Evolutionary conservation across 2,329 filamentous ascomycete species (phyloP).

Genomic region (Xylaria sp.): DNA sequence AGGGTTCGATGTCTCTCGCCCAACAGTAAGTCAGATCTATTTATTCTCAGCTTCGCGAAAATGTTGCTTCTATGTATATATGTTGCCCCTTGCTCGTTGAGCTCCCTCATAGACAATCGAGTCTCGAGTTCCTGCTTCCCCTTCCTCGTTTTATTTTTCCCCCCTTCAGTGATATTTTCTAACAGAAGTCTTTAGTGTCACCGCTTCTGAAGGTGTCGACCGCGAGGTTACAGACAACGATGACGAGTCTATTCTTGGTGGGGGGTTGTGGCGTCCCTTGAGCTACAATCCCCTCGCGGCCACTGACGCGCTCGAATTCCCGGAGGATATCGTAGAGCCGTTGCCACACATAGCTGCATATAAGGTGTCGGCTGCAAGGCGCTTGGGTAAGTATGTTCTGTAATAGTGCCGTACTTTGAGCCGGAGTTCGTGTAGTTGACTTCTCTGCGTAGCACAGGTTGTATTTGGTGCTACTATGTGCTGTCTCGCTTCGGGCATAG

Average conservation of each 20-base stretch:
- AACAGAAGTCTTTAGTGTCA: slow-evolving; percentile 47
- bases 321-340: slow-evolving; percentile 40
- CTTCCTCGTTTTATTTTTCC: background rate
- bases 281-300: slow-evolving; percentile 46
- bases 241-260: slow-evolving; percentile 35
- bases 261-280: slow-evolving; percentile 44
- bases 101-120: background rate
- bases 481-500: slow-evolving; percentile 70
- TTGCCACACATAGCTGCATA: slow-evolving; percentile 48
- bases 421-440: background rate
- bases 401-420: background rate
- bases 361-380: slow-evolving; percentile 45
- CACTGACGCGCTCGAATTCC: slow-evolving; percentile 45
- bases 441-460: slow-evolving; percentile 64
- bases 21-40: slow-evolving; percentile 48
- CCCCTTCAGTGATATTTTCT: background rate
- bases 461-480: slow-evolving; percentile 71
- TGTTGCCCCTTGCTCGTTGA: background rate
- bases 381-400: slow-evolving; percentile 44
- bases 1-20: slow-evolving; percentile 54
- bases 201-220: slow-evolving; percentile 55
- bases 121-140: background rate
- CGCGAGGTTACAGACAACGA: slow-evolving; percentile 44
- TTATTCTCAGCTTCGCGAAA: background rate
- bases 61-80: background rate